Percentiles rank a stretch among this genome's conserved stretches.
Evolutionary conservation across 306 rosid species (phyloP).

Genomic region (Lathyrus aphaca): DNA sequence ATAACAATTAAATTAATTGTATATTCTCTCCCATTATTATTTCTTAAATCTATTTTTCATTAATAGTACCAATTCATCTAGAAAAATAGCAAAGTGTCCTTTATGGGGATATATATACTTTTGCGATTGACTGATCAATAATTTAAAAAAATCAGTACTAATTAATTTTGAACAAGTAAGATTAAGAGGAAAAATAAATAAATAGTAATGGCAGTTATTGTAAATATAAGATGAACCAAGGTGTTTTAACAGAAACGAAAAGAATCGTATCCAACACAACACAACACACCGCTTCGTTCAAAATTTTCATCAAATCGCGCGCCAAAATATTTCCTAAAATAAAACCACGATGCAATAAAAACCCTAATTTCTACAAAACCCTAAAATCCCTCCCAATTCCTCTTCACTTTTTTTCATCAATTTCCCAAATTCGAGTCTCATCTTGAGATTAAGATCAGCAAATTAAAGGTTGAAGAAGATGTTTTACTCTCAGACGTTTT

Average conservation of each 20-base stretch:
- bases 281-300: neutral
- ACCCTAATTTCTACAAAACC: neutral
- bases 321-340: neutral
- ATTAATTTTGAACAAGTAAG: no score
- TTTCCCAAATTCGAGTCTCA: neutral
- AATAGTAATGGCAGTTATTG: neutral
- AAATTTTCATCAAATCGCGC: neutral
- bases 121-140: no score
- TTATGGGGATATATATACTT: no score
- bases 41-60: no score
- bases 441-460: neutral
- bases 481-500: constrained; percentile 85
- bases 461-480: constrained; percentile 1
- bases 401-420: neutral
- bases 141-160: no score
- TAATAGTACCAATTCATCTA: no score
- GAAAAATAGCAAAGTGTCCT: no score
- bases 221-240: neutral
- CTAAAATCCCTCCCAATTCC: neutral
- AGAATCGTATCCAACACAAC: neutral
- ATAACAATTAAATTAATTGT: no score
- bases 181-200: no score
- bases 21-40: no score
- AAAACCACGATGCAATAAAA: neutral
- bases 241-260: neutral